Evolutionary conservation across 371 early-diverging fungal genomes (phyloP), one percentile per base, ranked within the genome.

Genomic region (Haplosporangium sp.): DNA sequence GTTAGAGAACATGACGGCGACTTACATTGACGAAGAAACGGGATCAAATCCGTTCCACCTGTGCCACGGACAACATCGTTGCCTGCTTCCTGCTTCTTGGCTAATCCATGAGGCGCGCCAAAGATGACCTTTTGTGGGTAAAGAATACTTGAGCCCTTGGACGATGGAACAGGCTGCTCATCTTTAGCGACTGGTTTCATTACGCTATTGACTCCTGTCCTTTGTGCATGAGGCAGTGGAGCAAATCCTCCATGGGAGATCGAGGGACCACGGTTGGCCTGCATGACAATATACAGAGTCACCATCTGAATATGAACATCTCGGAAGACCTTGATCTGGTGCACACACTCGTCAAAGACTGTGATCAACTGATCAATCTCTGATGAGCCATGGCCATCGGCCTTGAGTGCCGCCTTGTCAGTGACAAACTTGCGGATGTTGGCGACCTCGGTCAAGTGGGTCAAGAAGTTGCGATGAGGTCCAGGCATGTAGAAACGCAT

Each of bases 401-500:
- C 61, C 0, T 43, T 21, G 5, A 40, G 47, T 38, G 68, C 62
- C 18, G 74, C 51, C 43, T 60, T 52, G 11, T 23, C 59, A 21
- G 55, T 73, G 57, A 85, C 46, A 87, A 73, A 89, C 9, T 84
- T 80, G 12, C 91, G 89, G 36, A 91, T 81, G 58, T 90, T 89
- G 59, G 85, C 82, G 10, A 85, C 86, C 23, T 83, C 80, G n/a
- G 89, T 91, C 23, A 98, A 80, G 56, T 94, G 95, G 45, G 90
- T 87, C 56, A 99, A 82, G 74, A 96, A 98, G 48, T 87, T 86
- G 37, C 96, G 93, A 80, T 96, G 96, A 7, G 87, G 87, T 38
- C 89, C 87, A 6, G 98, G 95, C 94, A 98, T 96, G 82, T 97
- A 95, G 62, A 91, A 86, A 51, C 98, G 93, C 96, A 98, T 98